Conservation (phyloP, 1,139 yeast species). For the Yamadazyma blattariae region DNA sequence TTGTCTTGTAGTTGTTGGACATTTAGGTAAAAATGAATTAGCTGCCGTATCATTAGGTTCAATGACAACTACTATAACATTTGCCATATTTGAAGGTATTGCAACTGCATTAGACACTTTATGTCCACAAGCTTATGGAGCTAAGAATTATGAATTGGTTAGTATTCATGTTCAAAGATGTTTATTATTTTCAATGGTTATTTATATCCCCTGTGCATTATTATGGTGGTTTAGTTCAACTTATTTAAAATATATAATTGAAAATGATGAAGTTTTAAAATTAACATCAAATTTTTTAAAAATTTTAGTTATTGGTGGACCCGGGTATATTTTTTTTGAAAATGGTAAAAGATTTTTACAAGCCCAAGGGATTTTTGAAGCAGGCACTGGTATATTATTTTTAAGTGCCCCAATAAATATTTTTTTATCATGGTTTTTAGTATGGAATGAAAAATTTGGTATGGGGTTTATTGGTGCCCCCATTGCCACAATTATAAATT, state of each 20-base stretch:
- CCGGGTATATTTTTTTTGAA: constrained; percentile 83
- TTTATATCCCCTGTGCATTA: constrained; percentile 60
- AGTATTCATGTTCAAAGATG: constrained; percentile 67
- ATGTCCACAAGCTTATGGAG: constrained; percentile 82
- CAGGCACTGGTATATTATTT: constrained; percentile 75
- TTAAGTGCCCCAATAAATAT: constrained; percentile 81
- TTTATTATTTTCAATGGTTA: constrained; percentile 49
- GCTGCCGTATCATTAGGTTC: constrained; percentile 85
- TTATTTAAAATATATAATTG: constrained; percentile 51
- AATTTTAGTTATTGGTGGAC: constrained; percentile 71
- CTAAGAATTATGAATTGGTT: constrained; percentile 59
- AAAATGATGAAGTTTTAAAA: constrained; percentile 56
- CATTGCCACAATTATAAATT: constrained; percentile 65
- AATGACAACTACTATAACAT: constrained; percentile 83
- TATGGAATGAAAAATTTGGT: constrained; percentile 65
- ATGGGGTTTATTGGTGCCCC: constrained; percentile 73
- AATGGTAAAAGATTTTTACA: constrained; percentile 79
- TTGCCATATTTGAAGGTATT: constrained; percentile 83
- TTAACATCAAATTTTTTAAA: constrained; percentile 67
- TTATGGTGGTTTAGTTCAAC: constrained; percentile 66
- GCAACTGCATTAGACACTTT: constrained; percentile 85
- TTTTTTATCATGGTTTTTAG: constrained; percentile 67
- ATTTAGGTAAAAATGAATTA: constrained; percentile 64
- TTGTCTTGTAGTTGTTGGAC: constrained; percentile 70
- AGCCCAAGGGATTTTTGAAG: constrained; percentile 91